A percentile compares a stretch with the other conserved stretches of the same genome.
Evolutionary conservation across 768 basidiomycete genomes (phyloP).

Genomic region (Coprinellus aureogranulatus): DNA sequence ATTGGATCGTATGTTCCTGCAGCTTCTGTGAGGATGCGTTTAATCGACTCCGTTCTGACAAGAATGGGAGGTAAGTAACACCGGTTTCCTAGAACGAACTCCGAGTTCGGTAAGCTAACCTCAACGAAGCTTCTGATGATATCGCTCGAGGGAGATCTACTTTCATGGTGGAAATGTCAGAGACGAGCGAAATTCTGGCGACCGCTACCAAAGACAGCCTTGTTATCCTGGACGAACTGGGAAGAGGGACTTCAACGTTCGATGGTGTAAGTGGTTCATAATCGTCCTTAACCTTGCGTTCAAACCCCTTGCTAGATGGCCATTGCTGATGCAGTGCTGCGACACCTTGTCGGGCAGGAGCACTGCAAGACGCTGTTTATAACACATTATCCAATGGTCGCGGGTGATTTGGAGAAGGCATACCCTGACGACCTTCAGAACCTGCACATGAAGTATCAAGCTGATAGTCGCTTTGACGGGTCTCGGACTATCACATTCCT

Average conservation of each 20-base stretch:
- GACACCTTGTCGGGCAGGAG: conserved; percentile 58
- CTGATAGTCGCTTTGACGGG: conserved; percentile 68
- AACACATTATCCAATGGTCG: conserved; percentile 89
- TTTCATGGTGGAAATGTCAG: conserved; percentile 96
- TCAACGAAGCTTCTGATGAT: conserved; percentile 74
- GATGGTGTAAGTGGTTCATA: conserved; percentile 64
- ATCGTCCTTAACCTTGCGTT: neutral
- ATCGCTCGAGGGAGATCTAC: conserved; percentile 83
- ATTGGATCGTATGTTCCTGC: conserved; percentile 95
- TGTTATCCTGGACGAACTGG: conserved; percentile 88
- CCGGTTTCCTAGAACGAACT: neutral
- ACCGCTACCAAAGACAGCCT: conserved; percentile 72
- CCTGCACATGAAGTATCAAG: conserved; percentile 82
- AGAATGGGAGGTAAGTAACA: conserved; percentile 76
- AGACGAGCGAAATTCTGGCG: conserved; percentile 86
- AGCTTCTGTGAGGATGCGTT: conserved; percentile 62
- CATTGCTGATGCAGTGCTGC: conserved; percentile 78
- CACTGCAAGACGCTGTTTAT: conserved; percentile 85
- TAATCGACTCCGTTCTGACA: conserved; percentile 82
- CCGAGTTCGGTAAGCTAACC: conserved; percentile 1
- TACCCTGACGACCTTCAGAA: conserved; percentile 67
- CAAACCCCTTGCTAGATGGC: conserved; percentile 65
- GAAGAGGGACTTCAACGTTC: conserved; percentile 87
- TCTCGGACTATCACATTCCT: conserved; percentile 82
- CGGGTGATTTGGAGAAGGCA: conserved; percentile 58